phyloP scores from a whole-genome alignment of 2,329 filamentous ascomycete species.

The Aspergillus quadrilineatus region DNA sequence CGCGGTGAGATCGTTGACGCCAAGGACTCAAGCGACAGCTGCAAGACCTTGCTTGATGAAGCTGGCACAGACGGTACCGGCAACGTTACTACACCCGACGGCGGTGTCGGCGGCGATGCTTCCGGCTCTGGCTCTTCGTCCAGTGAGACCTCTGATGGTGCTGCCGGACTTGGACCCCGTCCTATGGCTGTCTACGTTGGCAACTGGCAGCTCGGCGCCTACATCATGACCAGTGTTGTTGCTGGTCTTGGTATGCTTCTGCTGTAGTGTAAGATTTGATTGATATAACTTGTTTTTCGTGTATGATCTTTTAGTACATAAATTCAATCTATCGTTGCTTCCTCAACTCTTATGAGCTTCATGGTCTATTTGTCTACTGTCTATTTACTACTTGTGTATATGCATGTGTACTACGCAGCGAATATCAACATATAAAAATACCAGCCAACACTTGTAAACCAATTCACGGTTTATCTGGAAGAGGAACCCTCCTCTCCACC shows the following conservation, averaged over 20 bases:
- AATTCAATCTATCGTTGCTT: neutral
- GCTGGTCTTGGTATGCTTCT: constrained; percentile 50
- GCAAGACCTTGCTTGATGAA: constrained; percentile 37
- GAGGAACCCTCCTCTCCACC: constrained; percentile 27
- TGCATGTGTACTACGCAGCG: neutral
- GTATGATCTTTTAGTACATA: constrained; percentile 5
- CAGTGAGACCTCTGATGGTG: constrained; percentile 30
- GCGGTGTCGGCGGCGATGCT: constrained; percentile 21
- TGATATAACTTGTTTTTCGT: neutral
- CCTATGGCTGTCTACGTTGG: constrained; percentile 42
- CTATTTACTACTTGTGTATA: neutral
- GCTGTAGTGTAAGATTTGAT: constrained; percentile 37
- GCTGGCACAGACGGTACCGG: constrained; percentile 44
- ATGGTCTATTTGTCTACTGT: neutral
- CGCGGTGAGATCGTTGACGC: constrained; percentile 39
- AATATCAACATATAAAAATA: neutral
- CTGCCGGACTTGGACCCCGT: constrained; percentile 30
- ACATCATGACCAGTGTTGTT: constrained; percentile 44
- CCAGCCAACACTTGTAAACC: neutral
- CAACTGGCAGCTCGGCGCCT: constrained; percentile 43
- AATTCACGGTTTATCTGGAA: constrained; percentile 8
- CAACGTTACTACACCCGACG: constrained; percentile 38
- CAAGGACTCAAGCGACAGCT: constrained; percentile 34
- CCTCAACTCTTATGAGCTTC: neutral
- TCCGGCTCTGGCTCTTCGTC: constrained; percentile 19